Evolutionary conservation across 2,329 filamentous ascomycete genomes (phyloP).

Genomic region (Fusarium oligoseptatum): DNA sequence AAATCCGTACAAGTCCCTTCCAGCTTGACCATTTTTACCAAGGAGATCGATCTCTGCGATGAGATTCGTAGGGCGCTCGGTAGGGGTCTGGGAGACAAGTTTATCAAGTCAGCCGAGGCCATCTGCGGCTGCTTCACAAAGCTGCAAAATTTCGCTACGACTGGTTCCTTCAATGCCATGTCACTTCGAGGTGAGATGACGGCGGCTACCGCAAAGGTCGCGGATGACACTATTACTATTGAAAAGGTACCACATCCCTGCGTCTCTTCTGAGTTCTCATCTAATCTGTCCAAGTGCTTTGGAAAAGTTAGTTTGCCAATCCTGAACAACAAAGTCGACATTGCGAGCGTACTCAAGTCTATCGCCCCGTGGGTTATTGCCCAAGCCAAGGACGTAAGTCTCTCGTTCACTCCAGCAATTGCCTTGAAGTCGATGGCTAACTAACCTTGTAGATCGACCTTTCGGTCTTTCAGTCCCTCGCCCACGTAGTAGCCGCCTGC

Average conservation of each 20-base stretch:
- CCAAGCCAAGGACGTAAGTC: background rate
- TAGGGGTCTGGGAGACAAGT: background rate
- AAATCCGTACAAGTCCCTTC: background rate
- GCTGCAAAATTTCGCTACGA: background rate
- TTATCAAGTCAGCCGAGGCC: constrained; percentile 1
- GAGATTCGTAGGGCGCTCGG: background rate
- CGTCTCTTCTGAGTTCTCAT: accelerated
- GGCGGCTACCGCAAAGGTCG: background rate
- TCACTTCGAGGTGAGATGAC: background rate
- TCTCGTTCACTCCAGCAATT: accelerated
- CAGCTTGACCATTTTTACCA: background rate
- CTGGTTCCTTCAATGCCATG: background rate
- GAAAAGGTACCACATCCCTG: background rate
- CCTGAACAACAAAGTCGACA: background rate
- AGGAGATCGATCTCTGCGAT: constrained; percentile 2
- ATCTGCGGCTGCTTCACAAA: constrained; percentile 9
- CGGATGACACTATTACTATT: background rate
- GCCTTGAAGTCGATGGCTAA: background rate
- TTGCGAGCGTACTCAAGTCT: background rate
- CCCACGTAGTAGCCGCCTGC: background rate
- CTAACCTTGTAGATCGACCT: background rate
- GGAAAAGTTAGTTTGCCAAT: background rate
- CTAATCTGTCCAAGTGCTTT: background rate
- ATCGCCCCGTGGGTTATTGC: background rate
- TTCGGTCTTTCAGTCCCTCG: background rate